Evolutionary conservation across 805 yeast genomes (phyloP).

Genomic region (Nakazawaea anatomiae): DNA sequence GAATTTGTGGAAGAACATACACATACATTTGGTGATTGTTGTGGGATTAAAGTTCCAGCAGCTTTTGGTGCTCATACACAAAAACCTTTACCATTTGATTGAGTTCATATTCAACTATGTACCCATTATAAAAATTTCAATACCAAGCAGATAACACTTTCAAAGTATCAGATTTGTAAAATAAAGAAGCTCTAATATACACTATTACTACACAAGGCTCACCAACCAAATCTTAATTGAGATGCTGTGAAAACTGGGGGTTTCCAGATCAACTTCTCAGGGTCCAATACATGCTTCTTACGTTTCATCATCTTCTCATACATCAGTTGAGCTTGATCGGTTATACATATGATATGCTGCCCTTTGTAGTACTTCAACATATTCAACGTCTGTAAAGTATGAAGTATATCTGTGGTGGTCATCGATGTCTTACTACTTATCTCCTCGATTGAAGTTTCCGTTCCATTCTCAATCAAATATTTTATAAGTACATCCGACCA

Average conservation of each 20-base stretch:
- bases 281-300: constrained; percentile 71
- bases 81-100: constrained; percentile 63
- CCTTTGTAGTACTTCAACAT: constrained; percentile 92
- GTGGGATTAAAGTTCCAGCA: constrained; percentile 94
- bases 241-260: constrained; percentile 97
- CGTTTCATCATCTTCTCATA: constrained; percentile 62
- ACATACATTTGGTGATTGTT: constrained; percentile 90
- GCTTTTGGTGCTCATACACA: constrained; percentile 75
- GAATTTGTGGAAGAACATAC: not conserved
- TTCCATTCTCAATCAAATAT: constrained; percentile 57
- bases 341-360: constrained; percentile 83
- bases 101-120: not conserved
- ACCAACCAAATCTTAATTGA: constrained; percentile 95
- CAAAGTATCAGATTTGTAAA: not conserved
- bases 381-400: constrained; percentile 86
- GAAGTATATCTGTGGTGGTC: constrained; percentile 94
- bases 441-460: constrained; percentile 74
- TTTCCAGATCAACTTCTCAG: constrained; percentile 74
- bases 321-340: constrained; percentile 72
- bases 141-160: not conserved
- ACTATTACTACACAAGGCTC: constrained; percentile 11
- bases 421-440: constrained; percentile 80
- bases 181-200: not conserved
- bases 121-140: not conserved
- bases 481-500: constrained; percentile 91